Conservation (phyloP, 2,329 filamentous ascomycete genomes). For the Pseudocercospora crystallina region DNA sequence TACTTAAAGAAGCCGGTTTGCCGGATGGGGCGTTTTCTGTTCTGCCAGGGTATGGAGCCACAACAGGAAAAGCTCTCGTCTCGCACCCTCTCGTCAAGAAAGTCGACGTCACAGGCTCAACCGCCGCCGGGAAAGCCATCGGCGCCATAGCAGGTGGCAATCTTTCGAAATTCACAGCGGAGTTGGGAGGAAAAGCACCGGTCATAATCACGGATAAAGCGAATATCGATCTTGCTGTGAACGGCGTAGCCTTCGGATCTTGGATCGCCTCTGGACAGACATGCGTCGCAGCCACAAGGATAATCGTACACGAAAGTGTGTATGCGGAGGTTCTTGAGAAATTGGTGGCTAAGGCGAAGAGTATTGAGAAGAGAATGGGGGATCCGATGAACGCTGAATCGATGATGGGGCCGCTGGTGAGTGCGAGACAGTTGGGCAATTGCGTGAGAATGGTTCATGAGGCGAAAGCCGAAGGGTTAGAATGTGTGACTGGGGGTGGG, state of each 20-base stretch:
- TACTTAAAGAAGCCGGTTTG: constrained; percentile 72
- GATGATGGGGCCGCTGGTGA: constrained; percentile 66
- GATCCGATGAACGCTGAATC: constrained; percentile 68
- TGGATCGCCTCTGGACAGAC: constrained; percentile 62
- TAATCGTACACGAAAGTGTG: constrained; percentile 52
- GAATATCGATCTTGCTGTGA: constrained; percentile 44
- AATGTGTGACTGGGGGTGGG: constrained; percentile 43
- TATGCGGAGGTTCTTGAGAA: constrained; percentile 60
- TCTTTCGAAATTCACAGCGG: constrained; percentile 58
- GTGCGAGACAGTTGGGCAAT: constrained; percentile 59
- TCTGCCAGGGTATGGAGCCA: constrained; percentile 68
- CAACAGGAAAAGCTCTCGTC: constrained; percentile 69
- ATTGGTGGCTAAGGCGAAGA: constrained; percentile 62
- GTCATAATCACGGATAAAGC: constrained; percentile 56
- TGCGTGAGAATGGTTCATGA: constrained; percentile 65
- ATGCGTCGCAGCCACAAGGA: constrained; percentile 56
- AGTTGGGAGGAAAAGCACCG: constrained; percentile 60
- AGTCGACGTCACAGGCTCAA: constrained; percentile 75
- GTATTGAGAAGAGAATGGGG: constrained; percentile 64
- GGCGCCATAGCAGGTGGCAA: constrained; percentile 65
- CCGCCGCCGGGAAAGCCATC: constrained; percentile 68
- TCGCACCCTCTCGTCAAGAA: constrained; percentile 70
- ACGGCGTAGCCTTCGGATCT: constrained; percentile 58
- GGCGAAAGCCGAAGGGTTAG: constrained; percentile 60
- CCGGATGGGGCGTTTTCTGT: constrained; percentile 75